These are phyloP conservation scores for Thraustochytrium sp. DNA, from an alignment of 352 stramenopile genomes.

Conservation along the genomic window DNA sequence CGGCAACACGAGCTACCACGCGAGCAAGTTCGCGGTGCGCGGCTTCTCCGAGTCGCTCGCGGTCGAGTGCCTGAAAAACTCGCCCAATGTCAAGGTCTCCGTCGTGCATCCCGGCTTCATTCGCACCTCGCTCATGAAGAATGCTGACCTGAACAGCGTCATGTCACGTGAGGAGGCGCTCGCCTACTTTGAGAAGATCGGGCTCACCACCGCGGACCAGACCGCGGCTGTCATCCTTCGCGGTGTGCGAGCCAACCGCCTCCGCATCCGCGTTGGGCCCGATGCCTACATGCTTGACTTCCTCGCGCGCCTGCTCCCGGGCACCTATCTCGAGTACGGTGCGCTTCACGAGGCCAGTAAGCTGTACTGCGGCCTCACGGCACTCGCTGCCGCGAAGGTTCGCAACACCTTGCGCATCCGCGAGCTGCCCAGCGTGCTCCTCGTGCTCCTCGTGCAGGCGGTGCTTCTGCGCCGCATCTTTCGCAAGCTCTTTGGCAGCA, in stretches of 20 bases:
- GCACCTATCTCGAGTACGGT: not conserved
- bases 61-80: not conserved
- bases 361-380: not conserved
- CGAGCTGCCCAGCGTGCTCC: not conserved
- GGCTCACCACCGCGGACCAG: not conserved
- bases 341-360: not conserved
- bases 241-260: not conserved
- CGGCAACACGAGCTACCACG: slow-evolving; percentile 54
- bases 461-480: not conserved
- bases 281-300: slow-evolving; percentile 31
- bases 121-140: slow-evolving; percentile 5
- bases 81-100: slow-evolving; percentile 23
- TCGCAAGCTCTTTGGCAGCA: not conserved
- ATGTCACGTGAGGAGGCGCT: not conserved
- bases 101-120: slow-evolving; percentile 17
- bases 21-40: slow-evolving; percentile 56
- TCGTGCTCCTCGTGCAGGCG: not conserved
- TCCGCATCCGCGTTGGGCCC: slow-evolving; percentile 22
- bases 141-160: not conserved
- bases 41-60: slow-evolving; percentile 49
- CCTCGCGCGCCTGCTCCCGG: not conserved
- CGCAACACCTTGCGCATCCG: not conserved
- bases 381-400: not conserved
- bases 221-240: not conserved
- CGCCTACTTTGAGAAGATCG: not conserved